Evolutionary conservation across 78 protist species (phyloP).

Genomic region (Dictyostelium capitatum): DNA sequence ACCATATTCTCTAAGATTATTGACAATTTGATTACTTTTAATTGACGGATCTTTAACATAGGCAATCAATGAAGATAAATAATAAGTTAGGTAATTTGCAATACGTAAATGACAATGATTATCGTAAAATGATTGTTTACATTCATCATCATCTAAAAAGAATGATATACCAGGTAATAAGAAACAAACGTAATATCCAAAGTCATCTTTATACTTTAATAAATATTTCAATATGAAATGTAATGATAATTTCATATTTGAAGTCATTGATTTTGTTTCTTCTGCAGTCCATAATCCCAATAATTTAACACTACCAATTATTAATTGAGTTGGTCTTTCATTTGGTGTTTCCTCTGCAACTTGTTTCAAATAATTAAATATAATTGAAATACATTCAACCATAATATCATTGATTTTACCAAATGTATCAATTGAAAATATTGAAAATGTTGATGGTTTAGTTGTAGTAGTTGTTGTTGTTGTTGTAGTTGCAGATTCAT

Average conservation of each 20-base stretch:
- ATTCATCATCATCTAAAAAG: background rate
- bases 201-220: slow-evolving; percentile 1
- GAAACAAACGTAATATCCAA: slow-evolving; percentile 27
- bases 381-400: slow-evolving; percentile 27
- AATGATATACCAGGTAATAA: slow-evolving; percentile 43
- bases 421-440: slow-evolving; percentile 37
- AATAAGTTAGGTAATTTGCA: slow-evolving; percentile 4
- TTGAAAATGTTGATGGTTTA: background rate
- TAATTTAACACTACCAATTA: background rate
- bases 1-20: slow-evolving; percentile 21
- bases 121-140: background rate
- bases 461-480: background rate
- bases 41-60: background rate
- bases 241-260: background rate
- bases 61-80: background rate
- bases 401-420: slow-evolving; percentile 14
- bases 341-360: slow-evolving; percentile 32
- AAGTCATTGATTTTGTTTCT: slow-evolving; percentile 11
- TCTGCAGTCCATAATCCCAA: slow-evolving; percentile 37
- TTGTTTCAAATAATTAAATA: slow-evolving; percentile 35
- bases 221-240: slow-evolving; percentile 3
- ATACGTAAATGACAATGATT: slow-evolving; percentile 8
- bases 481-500: background rate
- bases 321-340: slow-evolving; percentile 14
- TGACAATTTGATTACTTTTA: background rate